A percentile compares a stretch with the other conserved stretches of the same genome.
These are phyloP conservation scores for Dryadomyces quercus-mongolicae DNA, from an alignment of 2,329 filamentous ascomycete genomes.

Conservation along the genomic window DNA sequence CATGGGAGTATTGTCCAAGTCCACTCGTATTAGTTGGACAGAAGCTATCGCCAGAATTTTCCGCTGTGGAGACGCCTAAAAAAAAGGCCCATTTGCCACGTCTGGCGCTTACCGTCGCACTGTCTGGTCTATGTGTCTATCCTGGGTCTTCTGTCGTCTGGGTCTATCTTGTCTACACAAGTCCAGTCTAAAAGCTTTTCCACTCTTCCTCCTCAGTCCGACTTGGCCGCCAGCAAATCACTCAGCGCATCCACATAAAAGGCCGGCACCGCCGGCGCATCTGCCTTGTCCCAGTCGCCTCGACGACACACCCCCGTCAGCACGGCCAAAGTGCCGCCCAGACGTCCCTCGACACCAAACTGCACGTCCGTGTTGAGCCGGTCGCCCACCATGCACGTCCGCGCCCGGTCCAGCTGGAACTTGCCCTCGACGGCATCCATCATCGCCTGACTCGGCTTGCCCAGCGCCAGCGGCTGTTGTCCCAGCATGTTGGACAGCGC, in stretches of 20 bases:
- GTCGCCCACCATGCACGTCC: constrained; percentile 93
- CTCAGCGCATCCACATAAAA: constrained; percentile 79
- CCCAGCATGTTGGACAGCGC: constrained; percentile 63
- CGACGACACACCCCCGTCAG: constrained; percentile 82
- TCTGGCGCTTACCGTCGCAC: no score
- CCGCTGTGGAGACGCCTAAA: no score
- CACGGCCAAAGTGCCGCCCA: constrained; percentile 85
- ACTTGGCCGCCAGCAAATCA: constrained; percentile 43
- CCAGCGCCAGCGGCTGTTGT: constrained; percentile 62
- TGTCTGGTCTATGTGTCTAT: background rate
- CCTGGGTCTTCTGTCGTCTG: no score
- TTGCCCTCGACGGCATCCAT: constrained; percentile 98
- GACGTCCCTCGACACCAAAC: constrained; percentile 81
- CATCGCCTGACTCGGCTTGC: constrained; percentile 97
- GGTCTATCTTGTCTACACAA: no score
- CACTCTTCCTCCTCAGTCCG: background rate
- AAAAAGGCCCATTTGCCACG: no score
- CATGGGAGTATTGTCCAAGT: no score
- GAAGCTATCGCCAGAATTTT: no score
- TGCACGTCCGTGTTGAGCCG: constrained; percentile 89
- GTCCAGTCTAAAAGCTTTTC: no score
- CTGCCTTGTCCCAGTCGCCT: constrained; percentile 64
- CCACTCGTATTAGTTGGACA: no score
- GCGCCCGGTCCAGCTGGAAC: constrained; percentile 72
- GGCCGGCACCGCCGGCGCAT: constrained; percentile 57